Percentiles rank a stretch among this genome's conserved stretches.
These are phyloP conservation scores for Dovyalis caffra DNA, from an alignment of 345 rosid genomes.

Conservation along the genomic window DNA sequence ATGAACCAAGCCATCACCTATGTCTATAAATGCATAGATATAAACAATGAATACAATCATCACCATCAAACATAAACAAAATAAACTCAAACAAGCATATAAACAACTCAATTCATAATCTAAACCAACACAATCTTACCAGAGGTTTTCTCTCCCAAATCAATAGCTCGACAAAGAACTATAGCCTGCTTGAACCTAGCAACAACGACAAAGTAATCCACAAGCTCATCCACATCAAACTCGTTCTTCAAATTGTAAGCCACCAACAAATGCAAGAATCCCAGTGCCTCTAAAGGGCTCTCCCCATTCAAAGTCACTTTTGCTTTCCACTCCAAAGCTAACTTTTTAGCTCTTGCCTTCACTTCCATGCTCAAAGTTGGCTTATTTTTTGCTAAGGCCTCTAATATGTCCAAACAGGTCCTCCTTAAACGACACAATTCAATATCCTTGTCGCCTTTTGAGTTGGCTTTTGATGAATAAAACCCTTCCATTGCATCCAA, in stretches of 20 bases:
- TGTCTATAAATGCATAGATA: background rate
- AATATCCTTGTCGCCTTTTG: slow-evolving; percentile 19
- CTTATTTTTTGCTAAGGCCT: slow-evolving; percentile 40
- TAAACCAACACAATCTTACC: slow-evolving; percentile 31
- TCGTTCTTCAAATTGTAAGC: slow-evolving; percentile 47
- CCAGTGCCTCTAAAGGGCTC: slow-evolving; percentile 34
- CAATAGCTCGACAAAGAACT: slow-evolving; percentile 48
- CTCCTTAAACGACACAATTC: slow-evolving; percentile 37
- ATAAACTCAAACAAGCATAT: background rate
- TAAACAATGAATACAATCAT: background rate
- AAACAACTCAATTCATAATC: slow-evolving; percentile 1
- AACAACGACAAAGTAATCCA: slow-evolving; percentile 33
- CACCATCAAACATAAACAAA: background rate
- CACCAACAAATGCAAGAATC: slow-evolving; percentile 55
- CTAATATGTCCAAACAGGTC: slow-evolving; percentile 52
- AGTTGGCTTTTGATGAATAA: slow-evolving; percentile 7
- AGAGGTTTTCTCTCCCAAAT: slow-evolving; percentile 41
- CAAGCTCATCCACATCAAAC: slow-evolving; percentile 43
- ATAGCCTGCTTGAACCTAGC: slow-evolving; percentile 45
- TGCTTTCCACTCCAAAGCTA: slow-evolving; percentile 61
- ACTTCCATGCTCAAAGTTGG: slow-evolving; percentile 28
- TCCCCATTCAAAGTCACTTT: slow-evolving; percentile 31
- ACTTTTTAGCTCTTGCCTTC: slow-evolving; percentile 53
- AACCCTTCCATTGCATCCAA: slow-evolving; percentile 63
- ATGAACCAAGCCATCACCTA: background rate